phyloP scores from a whole-genome alignment of 768 basidiomycete genomes.

The Phlebiopsis gigantea region DNA sequence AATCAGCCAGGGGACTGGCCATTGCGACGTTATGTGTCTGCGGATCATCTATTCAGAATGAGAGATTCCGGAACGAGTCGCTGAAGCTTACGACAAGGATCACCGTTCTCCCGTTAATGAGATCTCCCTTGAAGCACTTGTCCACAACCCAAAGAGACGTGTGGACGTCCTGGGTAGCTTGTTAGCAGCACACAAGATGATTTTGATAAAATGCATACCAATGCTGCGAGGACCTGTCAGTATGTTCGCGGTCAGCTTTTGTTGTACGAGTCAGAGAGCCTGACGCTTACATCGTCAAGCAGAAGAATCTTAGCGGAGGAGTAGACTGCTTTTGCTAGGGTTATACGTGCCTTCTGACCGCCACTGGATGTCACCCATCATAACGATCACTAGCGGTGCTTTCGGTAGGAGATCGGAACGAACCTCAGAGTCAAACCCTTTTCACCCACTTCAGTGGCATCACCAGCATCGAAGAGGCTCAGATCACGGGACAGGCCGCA shows the following conservation, averaged over 20 bases:
- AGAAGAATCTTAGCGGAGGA: constrained; percentile 30
- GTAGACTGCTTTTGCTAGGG: constrained; percentile 37
- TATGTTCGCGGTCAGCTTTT: not conserved
- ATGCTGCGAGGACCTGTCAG: constrained; percentile 35
- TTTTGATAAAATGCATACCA: constrained; percentile 28
- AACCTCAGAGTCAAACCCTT: constrained; percentile 34
- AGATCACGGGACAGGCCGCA: constrained; percentile 42
- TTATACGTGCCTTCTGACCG: constrained; percentile 42
- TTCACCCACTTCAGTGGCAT: constrained; percentile 51
- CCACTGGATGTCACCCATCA: constrained; percentile 38
- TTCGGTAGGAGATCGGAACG: not conserved
- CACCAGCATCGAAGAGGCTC: constrained; percentile 43
- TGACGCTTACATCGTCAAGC: constrained; percentile 28
- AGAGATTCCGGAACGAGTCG: not conserved
- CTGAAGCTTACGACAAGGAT: constrained; percentile 42
- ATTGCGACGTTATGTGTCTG: constrained; percentile 49
- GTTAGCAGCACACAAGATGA: not conserved
- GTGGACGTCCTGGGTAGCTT: constrained; percentile 39
- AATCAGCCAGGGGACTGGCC: constrained; percentile 45
- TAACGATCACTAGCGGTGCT: constrained; percentile 37
- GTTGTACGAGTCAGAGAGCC: not conserved
- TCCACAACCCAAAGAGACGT: constrained; percentile 50
- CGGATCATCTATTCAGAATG: not conserved
- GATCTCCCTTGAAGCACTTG: constrained; percentile 41
- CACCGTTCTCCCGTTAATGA: constrained; percentile 45